Percentiles rank a stretch among this genome's conserved stretches.
Conservation (phyloP, 306 rosid species). For the Arachis stenosperma region DNA sequence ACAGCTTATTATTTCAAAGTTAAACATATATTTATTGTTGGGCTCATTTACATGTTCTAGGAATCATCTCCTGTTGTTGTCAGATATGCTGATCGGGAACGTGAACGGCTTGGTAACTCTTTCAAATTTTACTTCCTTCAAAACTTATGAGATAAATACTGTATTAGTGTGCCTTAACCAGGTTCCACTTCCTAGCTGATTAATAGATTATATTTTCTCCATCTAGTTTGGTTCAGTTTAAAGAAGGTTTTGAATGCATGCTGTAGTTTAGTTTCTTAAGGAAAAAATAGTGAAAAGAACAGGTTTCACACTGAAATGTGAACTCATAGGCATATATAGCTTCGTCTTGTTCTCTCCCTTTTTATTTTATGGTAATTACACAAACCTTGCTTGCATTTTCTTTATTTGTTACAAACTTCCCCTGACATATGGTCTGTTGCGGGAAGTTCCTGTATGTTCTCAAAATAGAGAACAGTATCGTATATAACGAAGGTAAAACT, state of each 20-base stretch:
- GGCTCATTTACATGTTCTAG: constrained; percentile 48
- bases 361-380: background rate
- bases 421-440: background rate
- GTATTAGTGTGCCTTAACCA: constrained; percentile 10
- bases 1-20: constrained; percentile 32
- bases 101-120: constrained; percentile 67
- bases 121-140: constrained; percentile 26
- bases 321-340: background rate
- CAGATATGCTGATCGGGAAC: constrained; percentile 74
- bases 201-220: constrained; percentile 14
- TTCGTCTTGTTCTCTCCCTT: background rate
- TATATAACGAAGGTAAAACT: background rate
- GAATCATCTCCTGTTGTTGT: constrained; percentile 66
- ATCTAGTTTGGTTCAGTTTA: constrained; percentile 18
- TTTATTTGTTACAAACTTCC: constrained; percentile 2
- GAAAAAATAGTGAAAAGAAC: background rate
- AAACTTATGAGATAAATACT: constrained; percentile 18
- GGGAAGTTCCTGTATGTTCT: constrained; percentile 8
- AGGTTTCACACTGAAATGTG: constrained; percentile 8
- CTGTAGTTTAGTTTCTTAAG: background rate
- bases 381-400: background rate
- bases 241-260: constrained; percentile 1
- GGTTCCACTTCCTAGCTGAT: constrained; percentile 24
- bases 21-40: constrained; percentile 31
- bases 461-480: constrained; percentile 18